These are phyloP conservation scores for Pseudogymnoascus sp. DNA, from an alignment of 2,329 filamentous ascomycete genomes.

Conservation along the genomic window DNA sequence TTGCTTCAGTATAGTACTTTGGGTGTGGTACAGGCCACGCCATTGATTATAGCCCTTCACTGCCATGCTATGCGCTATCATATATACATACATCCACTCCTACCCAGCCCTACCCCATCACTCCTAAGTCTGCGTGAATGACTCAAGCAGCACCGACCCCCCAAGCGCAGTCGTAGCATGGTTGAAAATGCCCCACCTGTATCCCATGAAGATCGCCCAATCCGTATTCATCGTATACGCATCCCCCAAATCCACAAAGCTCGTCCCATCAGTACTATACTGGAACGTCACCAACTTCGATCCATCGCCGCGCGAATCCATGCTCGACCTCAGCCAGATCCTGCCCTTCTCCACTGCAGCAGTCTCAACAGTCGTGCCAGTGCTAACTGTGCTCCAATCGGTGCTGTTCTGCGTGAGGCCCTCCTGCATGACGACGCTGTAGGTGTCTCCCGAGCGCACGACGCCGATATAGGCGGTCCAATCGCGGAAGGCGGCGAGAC, in stretches of 20 bases:
- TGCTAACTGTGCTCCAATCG: constrained; percentile 29
- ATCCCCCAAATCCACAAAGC: constrained; percentile 31
- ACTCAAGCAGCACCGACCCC: constrained; percentile 29
- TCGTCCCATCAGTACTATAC: constrained; percentile 39
- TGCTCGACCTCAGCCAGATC: constrained; percentile 34
- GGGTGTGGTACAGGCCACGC: too few relatives aligned
- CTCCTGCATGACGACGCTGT: constrained; percentile 27
- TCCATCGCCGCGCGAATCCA: constrained; percentile 30
- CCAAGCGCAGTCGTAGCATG: constrained; percentile 39
- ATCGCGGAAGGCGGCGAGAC: constrained; percentile 49
- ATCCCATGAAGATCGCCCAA: constrained; percentile 44
- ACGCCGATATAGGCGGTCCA: constrained; percentile 47
- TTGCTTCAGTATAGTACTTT: too few relatives aligned
- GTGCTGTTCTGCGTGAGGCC: constrained; percentile 24
- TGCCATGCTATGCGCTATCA: too few relatives aligned
- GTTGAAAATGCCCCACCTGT: constrained; percentile 45
- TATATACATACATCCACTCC: too few relatives aligned
- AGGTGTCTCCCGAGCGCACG: constrained; percentile 30
- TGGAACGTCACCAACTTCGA: constrained; percentile 31
- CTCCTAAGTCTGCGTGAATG: constrained; percentile 21
- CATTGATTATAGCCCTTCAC: too few relatives aligned
- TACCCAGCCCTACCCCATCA: too few relatives aligned
- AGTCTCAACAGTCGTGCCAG: constrained; percentile 26
- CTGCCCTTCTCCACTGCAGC: constrained; percentile 18
- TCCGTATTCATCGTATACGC: constrained; percentile 34